These are phyloP conservation scores for Neocatenulostroma microsporum DNA, from an alignment of 2,329 filamentous ascomycete genomes.

Conservation along the genomic window DNA sequence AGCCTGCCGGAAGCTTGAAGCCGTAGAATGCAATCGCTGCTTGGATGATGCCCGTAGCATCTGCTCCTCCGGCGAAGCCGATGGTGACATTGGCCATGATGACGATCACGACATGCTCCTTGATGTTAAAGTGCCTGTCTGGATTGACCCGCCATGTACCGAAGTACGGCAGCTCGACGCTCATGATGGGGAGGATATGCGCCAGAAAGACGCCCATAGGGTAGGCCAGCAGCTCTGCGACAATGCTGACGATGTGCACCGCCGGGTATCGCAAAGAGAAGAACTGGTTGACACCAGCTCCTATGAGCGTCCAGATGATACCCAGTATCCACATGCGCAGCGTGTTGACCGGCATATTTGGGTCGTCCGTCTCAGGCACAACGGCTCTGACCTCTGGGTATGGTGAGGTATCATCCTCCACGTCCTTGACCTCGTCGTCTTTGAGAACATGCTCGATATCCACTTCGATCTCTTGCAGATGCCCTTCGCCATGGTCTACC, in stretches of 20 bases:
- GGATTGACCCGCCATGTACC: conserved; percentile 23
- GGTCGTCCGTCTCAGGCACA: conserved; percentile 50
- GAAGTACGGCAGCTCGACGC: conserved; percentile 47
- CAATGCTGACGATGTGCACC: conserved; percentile 81
- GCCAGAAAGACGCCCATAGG: conserved; percentile 78
- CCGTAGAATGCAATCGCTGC: conserved; percentile 86
- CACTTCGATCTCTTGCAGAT: conserved; percentile 28
- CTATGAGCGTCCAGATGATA: conserved; percentile 38
- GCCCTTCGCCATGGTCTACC: conserved; percentile 17
- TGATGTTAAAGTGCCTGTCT: conserved; percentile 45
- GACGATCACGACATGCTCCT: conserved; percentile 48
- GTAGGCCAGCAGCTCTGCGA: conserved; percentile 76
- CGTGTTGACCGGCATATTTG: conserved; percentile 57
- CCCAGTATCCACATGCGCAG: conserved; percentile 42
- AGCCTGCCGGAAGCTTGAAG: conserved; percentile 65
- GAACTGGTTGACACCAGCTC: conserved; percentile 58
- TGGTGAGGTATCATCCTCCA: conserved; percentile 42
- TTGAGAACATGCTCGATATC: conserved; percentile 34
- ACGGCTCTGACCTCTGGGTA: conserved; percentile 47
- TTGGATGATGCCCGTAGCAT: conserved; percentile 54
- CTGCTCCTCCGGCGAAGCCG: conserved; percentile 53
- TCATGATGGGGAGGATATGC: conserved; percentile 51
- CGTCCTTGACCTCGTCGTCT: conserved; percentile 36
- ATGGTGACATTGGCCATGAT: conserved; percentile 36
- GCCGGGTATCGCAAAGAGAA: conserved; percentile 87